phyloP scores from a whole-genome alignment of 345 rosid genomes.

The Eucalyptus lansdowneana region DNA sequence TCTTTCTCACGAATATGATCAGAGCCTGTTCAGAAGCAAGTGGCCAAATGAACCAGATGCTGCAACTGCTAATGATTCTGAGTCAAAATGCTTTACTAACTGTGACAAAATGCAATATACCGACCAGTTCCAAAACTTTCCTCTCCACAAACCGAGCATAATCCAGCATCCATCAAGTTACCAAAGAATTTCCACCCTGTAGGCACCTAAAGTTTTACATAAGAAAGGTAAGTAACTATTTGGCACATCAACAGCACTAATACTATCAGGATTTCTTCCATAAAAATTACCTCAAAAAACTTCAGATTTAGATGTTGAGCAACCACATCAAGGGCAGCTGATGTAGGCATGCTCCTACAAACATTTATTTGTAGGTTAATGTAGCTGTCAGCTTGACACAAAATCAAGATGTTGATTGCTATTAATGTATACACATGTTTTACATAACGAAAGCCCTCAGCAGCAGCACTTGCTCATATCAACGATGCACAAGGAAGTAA shows the following conservation, averaged over 20 bases:
- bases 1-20: conserved; percentile 98
- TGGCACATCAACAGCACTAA: neutral
- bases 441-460: neutral
- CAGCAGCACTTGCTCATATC: neutral
- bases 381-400: neutral
- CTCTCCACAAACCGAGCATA: conserved; percentile 95
- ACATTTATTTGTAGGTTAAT: neutral
- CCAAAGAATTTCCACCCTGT: conserved; percentile 99
- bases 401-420: neutral
- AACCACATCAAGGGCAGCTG: conserved; percentile 97
- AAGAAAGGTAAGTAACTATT: neutral
- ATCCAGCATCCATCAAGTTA: conserved; percentile 97
- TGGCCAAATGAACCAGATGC: neutral
- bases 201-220: conserved; percentile 50
- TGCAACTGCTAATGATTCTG: neutral
- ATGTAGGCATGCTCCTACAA: conserved; percentile 99
- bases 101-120: neutral
- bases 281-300: conserved; percentile 81
- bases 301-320: conserved; percentile 74
- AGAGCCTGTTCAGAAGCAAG: conserved; percentile 44
- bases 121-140: conserved; percentile 99
- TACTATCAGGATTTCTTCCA: neutral
- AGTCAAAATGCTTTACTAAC: neutral
- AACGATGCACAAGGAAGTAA: neutral
- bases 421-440: neutral